These are phyloP conservation scores for Coriolopsis trogii DNA, from an alignment of 1,284 basidiomycete species.

Conservation along the genomic window DNA sequence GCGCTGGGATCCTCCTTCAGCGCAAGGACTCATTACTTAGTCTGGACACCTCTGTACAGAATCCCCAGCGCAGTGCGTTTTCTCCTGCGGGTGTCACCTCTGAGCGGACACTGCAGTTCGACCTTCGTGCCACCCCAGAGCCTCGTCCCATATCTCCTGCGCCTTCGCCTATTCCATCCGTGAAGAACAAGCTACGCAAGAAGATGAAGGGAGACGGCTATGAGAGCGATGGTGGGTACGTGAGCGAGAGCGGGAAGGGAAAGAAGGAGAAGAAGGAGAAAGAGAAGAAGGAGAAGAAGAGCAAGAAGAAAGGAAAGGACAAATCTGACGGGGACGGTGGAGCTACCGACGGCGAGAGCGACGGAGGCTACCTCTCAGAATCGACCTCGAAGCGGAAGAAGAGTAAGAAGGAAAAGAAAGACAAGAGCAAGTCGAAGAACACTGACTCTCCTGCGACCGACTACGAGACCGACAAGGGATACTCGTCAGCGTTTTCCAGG, in stretches of 20 bases:
- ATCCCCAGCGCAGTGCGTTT: slow-evolving; percentile 14
- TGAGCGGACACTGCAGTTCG: slow-evolving; percentile 28
- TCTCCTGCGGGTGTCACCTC: slow-evolving; percentile 12
- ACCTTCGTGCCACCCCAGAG: slow-evolving; percentile 28
- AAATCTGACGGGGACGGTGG: slow-evolving; percentile 26
- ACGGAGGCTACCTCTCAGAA: slow-evolving; percentile 38
- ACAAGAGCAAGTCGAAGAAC: slow-evolving; percentile 33
- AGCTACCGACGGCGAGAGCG: slow-evolving; percentile 35
- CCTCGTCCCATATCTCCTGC: slow-evolving; percentile 25
- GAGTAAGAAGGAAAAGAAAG: slow-evolving; percentile 34
- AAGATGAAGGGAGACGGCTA: slow-evolving; percentile 49
- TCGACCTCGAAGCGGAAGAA: slow-evolving; percentile 26
- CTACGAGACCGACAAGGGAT: slow-evolving; percentile 38
- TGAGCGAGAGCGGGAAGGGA: slow-evolving; percentile 44
- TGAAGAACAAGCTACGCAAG: slow-evolving; percentile 40
- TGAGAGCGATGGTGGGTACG: slow-evolving; percentile 56
- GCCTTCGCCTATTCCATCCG: slow-evolving; percentile 16
- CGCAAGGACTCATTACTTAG: slow-evolving; percentile 13
- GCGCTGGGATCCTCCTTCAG: slow-evolving; percentile 25
- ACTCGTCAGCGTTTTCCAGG: slow-evolving; percentile 25
- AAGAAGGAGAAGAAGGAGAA: slow-evolving; percentile 38
- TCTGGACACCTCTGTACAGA: slow-evolving; percentile 15
- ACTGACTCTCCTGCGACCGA: slow-evolving; percentile 40
- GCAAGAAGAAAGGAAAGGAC: slow-evolving; percentile 22
- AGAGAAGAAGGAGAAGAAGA: slow-evolving; percentile 27